Conservation (phyloP, 495 filamentous ascomycete genomes). For the Xylaria grammica region DNA sequence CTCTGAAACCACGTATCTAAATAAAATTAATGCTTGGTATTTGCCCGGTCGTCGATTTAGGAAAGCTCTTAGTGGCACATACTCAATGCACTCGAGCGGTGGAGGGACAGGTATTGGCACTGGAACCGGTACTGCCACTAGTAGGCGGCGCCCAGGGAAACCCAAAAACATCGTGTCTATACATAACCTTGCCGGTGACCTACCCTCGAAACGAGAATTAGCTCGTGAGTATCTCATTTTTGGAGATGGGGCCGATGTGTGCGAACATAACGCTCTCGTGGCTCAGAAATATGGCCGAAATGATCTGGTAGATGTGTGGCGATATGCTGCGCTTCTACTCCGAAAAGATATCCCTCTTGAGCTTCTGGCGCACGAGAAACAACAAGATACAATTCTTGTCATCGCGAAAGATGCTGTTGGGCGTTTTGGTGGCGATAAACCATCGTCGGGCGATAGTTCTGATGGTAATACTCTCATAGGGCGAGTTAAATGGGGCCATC, state of each 20-base stretch:
- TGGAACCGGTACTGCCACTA: slow-evolving; percentile 54
- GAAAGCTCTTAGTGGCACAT: slow-evolving; percentile 52
- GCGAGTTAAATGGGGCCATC: slow-evolving; percentile 82
- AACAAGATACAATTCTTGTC: slow-evolving; percentile 63
- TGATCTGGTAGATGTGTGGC: slow-evolving; percentile 85
- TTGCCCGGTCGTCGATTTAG: slow-evolving; percentile 49
- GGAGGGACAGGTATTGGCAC: slow-evolving; percentile 59
- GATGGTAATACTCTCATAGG: slow-evolving; percentile 49
- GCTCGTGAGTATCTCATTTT: slow-evolving; percentile 84
- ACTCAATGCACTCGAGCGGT: slow-evolving; percentile 55
- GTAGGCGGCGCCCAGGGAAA: slow-evolving; percentile 46
- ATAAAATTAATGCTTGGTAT: slow-evolving; percentile 54
- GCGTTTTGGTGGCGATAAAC: slow-evolving; percentile 38
- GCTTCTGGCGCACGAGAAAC: slow-evolving; percentile 53
- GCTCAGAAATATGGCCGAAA: slow-evolving; percentile 73
- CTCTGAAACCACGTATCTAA: slow-evolving; percentile 70
- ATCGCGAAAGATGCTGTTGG: slow-evolving; percentile 63
- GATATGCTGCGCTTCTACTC: slow-evolving; percentile 76
- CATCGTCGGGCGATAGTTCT: slow-evolving; percentile 8
- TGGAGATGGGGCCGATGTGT: slow-evolving; percentile 77
- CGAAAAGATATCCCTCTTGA: slow-evolving; percentile 75
- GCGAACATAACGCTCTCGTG: slow-evolving; percentile 78
- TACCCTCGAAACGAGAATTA: slow-evolving; percentile 78
- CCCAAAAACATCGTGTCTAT: slow-evolving; percentile 69
- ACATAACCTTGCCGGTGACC: slow-evolving; percentile 65